Conservation (phyloP, 176 grass and related monocot genomes). For the Oryza brachyantha region DNA sequence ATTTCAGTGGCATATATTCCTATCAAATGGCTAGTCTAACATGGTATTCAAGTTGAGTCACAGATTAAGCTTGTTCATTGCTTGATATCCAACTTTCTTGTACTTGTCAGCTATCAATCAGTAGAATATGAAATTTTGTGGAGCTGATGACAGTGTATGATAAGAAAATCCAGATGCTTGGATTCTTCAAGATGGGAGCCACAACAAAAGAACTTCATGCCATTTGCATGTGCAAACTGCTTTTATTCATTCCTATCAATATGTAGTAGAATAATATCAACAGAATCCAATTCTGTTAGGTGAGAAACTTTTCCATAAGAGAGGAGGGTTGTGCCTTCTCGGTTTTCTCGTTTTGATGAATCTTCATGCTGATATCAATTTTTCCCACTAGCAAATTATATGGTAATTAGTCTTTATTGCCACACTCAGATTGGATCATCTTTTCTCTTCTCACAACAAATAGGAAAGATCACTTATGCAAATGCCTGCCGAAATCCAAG, state of each 20-base stretch:
- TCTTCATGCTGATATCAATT: neutral
- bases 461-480: no score
- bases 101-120: conserved; percentile 22
- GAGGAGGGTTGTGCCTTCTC: neutral
- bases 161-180: conserved; percentile 45
- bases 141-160: conserved; percentile 39
- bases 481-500: no score
- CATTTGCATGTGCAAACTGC: neutral
- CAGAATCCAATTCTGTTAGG: neutral
- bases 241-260: conserved; percentile 14
- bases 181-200: conserved; percentile 46
- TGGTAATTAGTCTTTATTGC: neutral
- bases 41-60: neutral
- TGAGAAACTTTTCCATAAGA: neutral
- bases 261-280: neutral
- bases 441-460: no score
- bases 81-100: neutral
- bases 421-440: no score
- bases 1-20: no score
- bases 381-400: neutral
- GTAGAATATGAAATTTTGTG: conserved; percentile 41
- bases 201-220: conserved; percentile 19
- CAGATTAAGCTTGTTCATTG: neutral
- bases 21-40: neutral
- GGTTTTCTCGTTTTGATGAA: neutral